These are phyloP conservation scores for Podaxis sp. DNA, from an alignment of 768 basidiomycete species.

Conservation along the genomic window DNA sequence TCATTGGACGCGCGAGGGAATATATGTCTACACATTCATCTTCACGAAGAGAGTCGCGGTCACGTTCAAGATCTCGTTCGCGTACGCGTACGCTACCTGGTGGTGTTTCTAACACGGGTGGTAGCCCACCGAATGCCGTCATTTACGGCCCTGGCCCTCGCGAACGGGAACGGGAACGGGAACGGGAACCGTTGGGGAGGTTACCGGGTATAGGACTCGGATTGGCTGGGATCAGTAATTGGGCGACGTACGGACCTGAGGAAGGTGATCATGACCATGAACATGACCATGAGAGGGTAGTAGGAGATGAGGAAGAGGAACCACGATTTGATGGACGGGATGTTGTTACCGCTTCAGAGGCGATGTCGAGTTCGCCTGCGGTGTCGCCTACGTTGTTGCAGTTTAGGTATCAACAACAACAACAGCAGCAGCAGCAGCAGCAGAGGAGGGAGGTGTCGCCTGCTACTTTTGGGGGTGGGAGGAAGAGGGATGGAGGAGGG, in stretches of 20 bases:
- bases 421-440: neutral
- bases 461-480: neutral
- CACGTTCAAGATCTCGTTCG: neutral
- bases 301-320: neutral
- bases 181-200: neutral
- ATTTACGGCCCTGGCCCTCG: neutral
- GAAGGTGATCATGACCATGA: neutral
- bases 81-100: neutral
- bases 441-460: neutral
- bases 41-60: no score
- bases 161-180: neutral
- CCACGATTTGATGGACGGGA: neutral
- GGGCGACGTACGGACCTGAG: neutral
- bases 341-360: neutral
- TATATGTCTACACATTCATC: neutral
- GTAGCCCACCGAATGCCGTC: neutral
- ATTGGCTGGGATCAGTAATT: constrained; percentile 4
- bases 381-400: constrained; percentile 3
- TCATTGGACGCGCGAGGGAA: constrained; percentile 34
- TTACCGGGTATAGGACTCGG: constrained; percentile 5
- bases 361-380: neutral
- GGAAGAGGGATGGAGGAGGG: neutral
- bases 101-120: no score
- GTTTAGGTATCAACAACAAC: neutral
- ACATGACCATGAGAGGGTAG: neutral